phyloP scores from a whole-genome alignment of 768 basidiomycete genomes.

The Tricholoma matsutake region DNA sequence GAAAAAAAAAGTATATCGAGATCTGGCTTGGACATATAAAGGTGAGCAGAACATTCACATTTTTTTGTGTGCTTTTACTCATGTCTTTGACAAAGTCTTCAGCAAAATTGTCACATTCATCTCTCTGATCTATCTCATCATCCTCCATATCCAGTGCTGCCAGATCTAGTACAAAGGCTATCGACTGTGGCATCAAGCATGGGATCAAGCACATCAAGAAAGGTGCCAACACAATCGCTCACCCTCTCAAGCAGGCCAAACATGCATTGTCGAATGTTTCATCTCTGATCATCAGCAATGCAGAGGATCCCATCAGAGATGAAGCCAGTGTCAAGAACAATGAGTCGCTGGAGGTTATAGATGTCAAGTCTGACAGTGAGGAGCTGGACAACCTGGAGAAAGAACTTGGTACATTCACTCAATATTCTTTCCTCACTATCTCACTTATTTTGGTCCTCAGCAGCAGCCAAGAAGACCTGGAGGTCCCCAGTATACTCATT shows the following conservation, averaged over 20 bases:
- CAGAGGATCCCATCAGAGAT: neutral
- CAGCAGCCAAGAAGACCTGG: no score
- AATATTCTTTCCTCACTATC: no score
- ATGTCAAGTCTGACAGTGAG: neutral
- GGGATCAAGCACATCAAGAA: neutral
- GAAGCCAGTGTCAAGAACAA: neutral
- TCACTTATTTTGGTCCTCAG: no score
- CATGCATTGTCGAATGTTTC: no score
- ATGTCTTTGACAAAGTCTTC: neutral
- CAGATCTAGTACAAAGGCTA: neutral
- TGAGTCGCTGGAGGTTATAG: neutral
- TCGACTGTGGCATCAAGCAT: neutral
- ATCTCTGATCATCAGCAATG: neutral
- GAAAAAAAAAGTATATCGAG: no score
- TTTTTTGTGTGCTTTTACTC: neutral
- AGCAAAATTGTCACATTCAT: neutral
- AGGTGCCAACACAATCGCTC: neutral
- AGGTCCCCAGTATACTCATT: no score
- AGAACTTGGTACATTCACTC: no score
- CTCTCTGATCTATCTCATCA: neutral
- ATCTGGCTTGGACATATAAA: no score
- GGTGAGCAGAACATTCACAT: no score
- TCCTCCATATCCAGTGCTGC: no score
- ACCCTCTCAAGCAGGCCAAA: neutral
- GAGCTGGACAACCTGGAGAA: neutral